A percentile compares a stretch with the other conserved stretches of the same genome.
These are phyloP conservation scores for Ceraceosorus bombacis DNA, from an alignment of 1,284 basidiomycete species.

Conservation along the genomic window DNA sequence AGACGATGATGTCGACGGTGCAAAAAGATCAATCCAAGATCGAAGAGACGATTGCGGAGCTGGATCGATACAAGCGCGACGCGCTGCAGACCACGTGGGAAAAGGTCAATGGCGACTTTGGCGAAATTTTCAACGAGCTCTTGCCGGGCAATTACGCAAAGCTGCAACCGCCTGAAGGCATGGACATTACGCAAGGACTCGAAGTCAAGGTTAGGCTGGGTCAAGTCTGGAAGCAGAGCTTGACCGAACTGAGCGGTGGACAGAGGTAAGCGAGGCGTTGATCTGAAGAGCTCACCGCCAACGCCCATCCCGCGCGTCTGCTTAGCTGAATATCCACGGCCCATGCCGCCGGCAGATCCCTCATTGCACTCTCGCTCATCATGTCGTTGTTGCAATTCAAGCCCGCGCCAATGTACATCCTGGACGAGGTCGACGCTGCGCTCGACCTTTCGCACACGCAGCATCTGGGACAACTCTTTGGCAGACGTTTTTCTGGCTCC, in stretches of 20 bases:
- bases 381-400: conserved; percentile 98
- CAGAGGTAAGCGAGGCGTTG: too few relatives aligned
- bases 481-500: conserved; percentile 90
- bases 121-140: conserved; percentile 89
- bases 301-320: too few relatives aligned
- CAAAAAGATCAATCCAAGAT: conserved; percentile 93
- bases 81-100: conserved; percentile 89
- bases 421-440: conserved; percentile 96
- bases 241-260: conserved; percentile 93
- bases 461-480: conserved; percentile 92
- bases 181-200: conserved; percentile 85
- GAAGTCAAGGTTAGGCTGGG: conserved; percentile 96
- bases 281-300: too few relatives aligned
- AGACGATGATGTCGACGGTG: conserved; percentile 82
- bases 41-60: conserved; percentile 82
- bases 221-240: conserved; percentile 89
- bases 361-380: conserved; percentile 93
- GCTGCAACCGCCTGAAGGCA: conserved; percentile 83
- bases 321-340: too few relatives aligned
- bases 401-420: conserved; percentile 98
- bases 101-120: conserved; percentile 91
- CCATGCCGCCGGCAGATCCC: conserved; percentile 58
- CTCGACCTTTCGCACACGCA: conserved; percentile 89
- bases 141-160: conserved; percentile 95
- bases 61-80: conserved; percentile 89